These are phyloP conservation scores for Alternaria gaisen DNA, from an alignment of 2,329 filamentous ascomycete genomes.

Conservation along the genomic window DNA sequence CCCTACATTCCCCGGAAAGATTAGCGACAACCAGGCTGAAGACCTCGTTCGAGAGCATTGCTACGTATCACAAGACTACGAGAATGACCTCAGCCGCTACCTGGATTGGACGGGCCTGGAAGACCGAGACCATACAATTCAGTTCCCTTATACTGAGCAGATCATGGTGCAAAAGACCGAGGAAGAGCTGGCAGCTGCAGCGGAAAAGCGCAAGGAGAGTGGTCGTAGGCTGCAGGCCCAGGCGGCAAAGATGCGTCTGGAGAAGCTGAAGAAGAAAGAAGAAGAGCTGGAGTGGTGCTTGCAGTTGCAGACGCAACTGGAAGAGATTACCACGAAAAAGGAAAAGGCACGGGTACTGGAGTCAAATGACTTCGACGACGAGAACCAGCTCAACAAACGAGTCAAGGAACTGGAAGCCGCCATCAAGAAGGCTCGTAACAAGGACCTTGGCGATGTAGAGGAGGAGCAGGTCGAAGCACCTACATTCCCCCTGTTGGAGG, in stretches of 20 bases:
- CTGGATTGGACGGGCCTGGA: slow-evolving; percentile 93
- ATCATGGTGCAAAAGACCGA: slow-evolving; percentile 90
- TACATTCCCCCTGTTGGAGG: slow-evolving; percentile 86
- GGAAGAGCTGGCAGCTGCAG: slow-evolving; percentile 88
- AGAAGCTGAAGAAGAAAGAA: slow-evolving; percentile 95
- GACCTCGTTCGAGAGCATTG: slow-evolving; percentile 87
- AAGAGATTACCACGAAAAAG: slow-evolving; percentile 84
- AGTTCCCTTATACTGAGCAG: slow-evolving; percentile 94
- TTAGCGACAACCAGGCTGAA: slow-evolving; percentile 87
- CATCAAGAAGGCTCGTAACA: slow-evolving; percentile 88
- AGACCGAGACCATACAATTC: slow-evolving; percentile 85
- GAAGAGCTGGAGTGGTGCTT: slow-evolving; percentile 95
- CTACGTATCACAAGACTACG: slow-evolving; percentile 86
- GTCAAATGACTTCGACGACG: slow-evolving; percentile 90
- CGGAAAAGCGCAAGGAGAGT: slow-evolving; percentile 94
- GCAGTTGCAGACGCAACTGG: slow-evolving; percentile 76
- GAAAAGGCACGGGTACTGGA: slow-evolving; percentile 80
- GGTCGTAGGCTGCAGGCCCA: slow-evolving; percentile 92
- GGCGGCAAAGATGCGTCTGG: slow-evolving; percentile 94
- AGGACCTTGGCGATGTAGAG: slow-evolving; percentile 84
- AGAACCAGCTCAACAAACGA: slow-evolving; percentile 81
- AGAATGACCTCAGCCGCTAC: slow-evolving; percentile 76
- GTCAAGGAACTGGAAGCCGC: slow-evolving; percentile 91
- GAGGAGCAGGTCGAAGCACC: slow-evolving; percentile 81
- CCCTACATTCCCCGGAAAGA: slow-evolving; percentile 83